Evolutionary conservation across 805 yeast genomes (phyloP).

Genomic region (Tetrapisispora iriomotensis): DNA sequence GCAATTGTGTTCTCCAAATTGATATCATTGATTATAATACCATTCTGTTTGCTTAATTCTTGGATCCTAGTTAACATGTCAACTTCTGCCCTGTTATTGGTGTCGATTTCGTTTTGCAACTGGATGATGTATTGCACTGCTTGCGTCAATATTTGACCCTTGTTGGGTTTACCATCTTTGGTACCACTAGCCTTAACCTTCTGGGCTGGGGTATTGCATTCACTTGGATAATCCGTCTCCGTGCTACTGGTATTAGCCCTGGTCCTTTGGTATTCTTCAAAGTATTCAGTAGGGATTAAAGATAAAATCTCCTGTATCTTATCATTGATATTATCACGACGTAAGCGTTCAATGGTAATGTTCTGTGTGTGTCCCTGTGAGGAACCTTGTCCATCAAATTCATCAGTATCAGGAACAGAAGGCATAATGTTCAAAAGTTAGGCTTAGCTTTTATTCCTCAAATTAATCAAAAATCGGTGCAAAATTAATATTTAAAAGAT

Average conservation of each 20-base stretch:
- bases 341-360: conserved; percentile 33
- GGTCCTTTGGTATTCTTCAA: conserved; percentile 29
- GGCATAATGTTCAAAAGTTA: conserved; percentile 7
- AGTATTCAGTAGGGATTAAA: conserved; percentile 37
- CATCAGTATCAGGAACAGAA: conserved; percentile 11
- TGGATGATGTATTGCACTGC: conserved; percentile 62
- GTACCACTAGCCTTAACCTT: conserved; percentile 48
- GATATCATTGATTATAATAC: conserved; percentile 33
- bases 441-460: too few relatives aligned
- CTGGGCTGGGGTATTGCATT: conserved; percentile 4
- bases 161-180: conserved; percentile 75
- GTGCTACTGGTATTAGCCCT: conserved; percentile 7
- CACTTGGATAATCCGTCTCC: not conserved
- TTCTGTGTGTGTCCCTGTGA: too few relatives aligned
- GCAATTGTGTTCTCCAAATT: conserved; percentile 63
- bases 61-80: conserved; percentile 55
- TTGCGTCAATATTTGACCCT: conserved; percentile 70
- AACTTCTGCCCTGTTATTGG: conserved; percentile 68
- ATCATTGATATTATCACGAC: conserved; percentile 50
- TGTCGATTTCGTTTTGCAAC: conserved; percentile 65
- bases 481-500: too few relatives aligned
- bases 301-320: conserved; percentile 43
- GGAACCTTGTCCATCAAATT: too few relatives aligned
- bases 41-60: conserved; percentile 38
- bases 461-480: too few relatives aligned